Evolutionary conservation across 2,329 filamentous ascomycete genomes (phyloP).

Genomic region (Exserohilum turcica): DNA sequence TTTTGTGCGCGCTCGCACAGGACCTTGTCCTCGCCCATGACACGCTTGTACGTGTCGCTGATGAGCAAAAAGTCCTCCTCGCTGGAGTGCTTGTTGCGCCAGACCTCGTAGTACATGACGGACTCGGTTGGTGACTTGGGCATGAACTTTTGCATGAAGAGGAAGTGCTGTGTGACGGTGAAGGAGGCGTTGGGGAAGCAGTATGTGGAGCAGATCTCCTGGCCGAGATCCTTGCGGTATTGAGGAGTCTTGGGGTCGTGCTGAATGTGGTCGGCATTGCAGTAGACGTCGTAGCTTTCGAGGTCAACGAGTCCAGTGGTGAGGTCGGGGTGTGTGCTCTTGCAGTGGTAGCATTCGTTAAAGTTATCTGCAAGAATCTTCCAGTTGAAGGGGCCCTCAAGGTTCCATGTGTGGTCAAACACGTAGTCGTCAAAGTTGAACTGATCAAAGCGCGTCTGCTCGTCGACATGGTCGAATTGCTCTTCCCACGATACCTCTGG

Average conservation of each 20-base stretch:
- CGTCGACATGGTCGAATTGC: slow-evolving; percentile 38
- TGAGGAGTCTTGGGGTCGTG: slow-evolving; percentile 40
- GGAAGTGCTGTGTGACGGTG: slow-evolving; percentile 56
- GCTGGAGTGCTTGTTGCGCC: slow-evolving; percentile 64
- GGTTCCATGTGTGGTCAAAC: slow-evolving; percentile 50
- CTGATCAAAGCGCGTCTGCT: slow-evolving; percentile 42
- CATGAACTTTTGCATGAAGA: slow-evolving; percentile 68
- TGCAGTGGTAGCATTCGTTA: slow-evolving; percentile 70
- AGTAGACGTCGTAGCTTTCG: slow-evolving; percentile 54
- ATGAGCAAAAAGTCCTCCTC: slow-evolving; percentile 64
- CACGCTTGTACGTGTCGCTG: slow-evolving; percentile 65
- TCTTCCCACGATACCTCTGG: slow-evolving; percentile 40
- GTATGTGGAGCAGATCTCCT: slow-evolving; percentile 40
- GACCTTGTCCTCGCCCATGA: slow-evolving; percentile 69
- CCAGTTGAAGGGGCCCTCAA: slow-evolving; percentile 43
- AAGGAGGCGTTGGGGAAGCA: slow-evolving; percentile 41
- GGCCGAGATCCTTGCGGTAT: slow-evolving; percentile 30
- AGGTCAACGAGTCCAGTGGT: slow-evolving; percentile 61
- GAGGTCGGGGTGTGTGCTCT: slow-evolving; percentile 64
- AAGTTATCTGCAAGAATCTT: slow-evolving; percentile 61
- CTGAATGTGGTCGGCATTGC: slow-evolving; percentile 39
- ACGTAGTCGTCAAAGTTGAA: slow-evolving; percentile 51
- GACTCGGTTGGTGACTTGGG: slow-evolving; percentile 58
- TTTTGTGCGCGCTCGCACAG: slow-evolving; percentile 64
- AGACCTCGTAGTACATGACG: slow-evolving; percentile 67